phyloP scores from a whole-genome alignment of 2,329 filamentous ascomycete species.

The Juglanconis juglandina region DNA sequence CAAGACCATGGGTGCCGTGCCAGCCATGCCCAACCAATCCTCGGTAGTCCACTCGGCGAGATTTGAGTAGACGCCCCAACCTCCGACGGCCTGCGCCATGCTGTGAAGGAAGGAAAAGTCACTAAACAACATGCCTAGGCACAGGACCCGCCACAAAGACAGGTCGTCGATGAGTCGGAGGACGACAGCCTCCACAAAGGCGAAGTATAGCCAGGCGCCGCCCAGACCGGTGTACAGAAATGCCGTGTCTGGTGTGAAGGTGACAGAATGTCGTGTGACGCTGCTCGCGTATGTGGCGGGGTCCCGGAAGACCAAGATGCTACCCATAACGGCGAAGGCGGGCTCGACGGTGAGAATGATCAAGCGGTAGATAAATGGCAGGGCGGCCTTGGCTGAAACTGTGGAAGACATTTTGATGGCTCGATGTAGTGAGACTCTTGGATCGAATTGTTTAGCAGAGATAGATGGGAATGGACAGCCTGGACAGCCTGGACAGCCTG shows the following conservation, averaged over 20 bases:
- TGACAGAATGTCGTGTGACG: constrained; percentile 26
- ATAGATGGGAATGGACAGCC: no score
- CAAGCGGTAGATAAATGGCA: constrained; percentile 32
- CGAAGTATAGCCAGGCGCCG: constrained; percentile 33
- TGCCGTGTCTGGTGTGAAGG: constrained; percentile 21
- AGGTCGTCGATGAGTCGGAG: constrained; percentile 31
- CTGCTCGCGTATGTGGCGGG: constrained; percentile 27
- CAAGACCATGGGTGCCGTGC: constrained; percentile 27
- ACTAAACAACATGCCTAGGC: constrained; percentile 34
- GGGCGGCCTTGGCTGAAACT: constrained; percentile 13
- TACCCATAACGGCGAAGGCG: constrained; percentile 30
- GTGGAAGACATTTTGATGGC: neutral
- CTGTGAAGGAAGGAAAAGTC: constrained; percentile 29
- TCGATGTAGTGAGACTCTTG: no score
- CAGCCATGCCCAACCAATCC: constrained; percentile 26
- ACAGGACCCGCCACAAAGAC: constrained; percentile 33
- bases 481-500: no score
- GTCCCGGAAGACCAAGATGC: constrained; percentile 26
- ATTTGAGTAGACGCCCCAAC: constrained; percentile 26
- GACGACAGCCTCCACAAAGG: constrained; percentile 35
- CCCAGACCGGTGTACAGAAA: constrained; percentile 32
- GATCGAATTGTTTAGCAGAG: no score
- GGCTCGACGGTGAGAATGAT: constrained; percentile 34
- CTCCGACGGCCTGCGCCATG: constrained; percentile 32
- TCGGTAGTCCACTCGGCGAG: constrained; percentile 27